Base-by-base conservation (phyloP, 495 filamentous ascomycete genomes). In the Xylaria telfairii region DNA sequence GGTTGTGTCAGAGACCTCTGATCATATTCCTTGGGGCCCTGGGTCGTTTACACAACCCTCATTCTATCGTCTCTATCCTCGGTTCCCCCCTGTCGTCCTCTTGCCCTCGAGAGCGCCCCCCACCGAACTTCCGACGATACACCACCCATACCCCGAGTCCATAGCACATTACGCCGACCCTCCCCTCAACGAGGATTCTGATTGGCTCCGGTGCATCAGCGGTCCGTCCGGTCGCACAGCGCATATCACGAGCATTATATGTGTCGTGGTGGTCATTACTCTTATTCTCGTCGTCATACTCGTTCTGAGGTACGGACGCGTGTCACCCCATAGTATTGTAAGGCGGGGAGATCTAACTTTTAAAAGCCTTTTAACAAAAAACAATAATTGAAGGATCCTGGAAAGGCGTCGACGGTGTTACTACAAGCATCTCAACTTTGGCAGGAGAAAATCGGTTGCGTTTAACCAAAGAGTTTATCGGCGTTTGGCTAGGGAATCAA, bases 261-360 rank as follows among this genome's bases (percentile, higher is more conserved):
- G 51, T 26, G 56, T 61, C 28, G 57, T 69, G 1, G 12, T 41
- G 3, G 42, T 21, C 28, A 56, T 61, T 17, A 41, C 44, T 13
- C 5, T 62, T 6, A 51, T 62, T 7, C 32, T 69, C 39, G 8
- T 69, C 46, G 67, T 69, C 44, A 42, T 69, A 13, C 24, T 69
- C 5, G 24, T 69, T 42, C 28, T 68, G 9, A 46, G 51, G 67
- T 69, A 62, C 21, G 56, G n/a, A 60, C 5, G 24, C 21, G 7
- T 47, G 0, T 26, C 26, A 51, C 24, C 15, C 2, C 17, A 30
- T 51, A 9, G 21, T 24, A 5, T 30, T 13, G 57, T 34, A 19
- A 44, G 19, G 32, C 19, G 6, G 21, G 21, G 34, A 30, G 51
- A 42, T 2, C 37, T 67, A 42, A 67, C 21, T 9, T 44, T 30